Evolutionary conservation across 2,329 filamentous ascomycete genomes (phyloP).

Genomic region (Juglanconis sp.): DNA sequence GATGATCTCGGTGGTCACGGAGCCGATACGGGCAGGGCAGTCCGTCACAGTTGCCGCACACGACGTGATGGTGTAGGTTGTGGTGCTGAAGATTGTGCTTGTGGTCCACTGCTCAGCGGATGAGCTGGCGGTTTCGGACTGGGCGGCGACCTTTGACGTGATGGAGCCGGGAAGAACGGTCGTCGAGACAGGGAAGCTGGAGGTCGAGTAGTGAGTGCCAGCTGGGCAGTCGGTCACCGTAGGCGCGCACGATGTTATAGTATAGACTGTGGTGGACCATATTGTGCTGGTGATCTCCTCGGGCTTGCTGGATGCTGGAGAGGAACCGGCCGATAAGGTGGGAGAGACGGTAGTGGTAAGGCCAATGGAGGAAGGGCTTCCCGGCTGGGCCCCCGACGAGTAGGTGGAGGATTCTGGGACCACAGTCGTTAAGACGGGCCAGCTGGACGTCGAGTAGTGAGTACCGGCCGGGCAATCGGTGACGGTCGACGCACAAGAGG

Average conservation of each 20-base stretch:
- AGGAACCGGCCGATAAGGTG: constrained; percentile 22
- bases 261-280: constrained; percentile 11
- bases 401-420: not conserved
- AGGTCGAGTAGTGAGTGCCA: constrained; percentile 30
- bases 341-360: constrained; percentile 22
- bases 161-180: constrained; percentile 29
- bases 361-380: not conserved
- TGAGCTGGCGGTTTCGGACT: not conserved
- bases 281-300: constrained; percentile 10
- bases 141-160: not conserved
- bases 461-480: constrained; percentile 37
- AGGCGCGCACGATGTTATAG: constrained; percentile 12
- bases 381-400: not conserved
- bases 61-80: constrained; percentile 52
- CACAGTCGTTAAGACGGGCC: not conserved
- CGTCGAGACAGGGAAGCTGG: constrained; percentile 32
- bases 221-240: constrained; percentile 17
- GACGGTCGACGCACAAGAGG: constrained; percentile 28
- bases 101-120: constrained; percentile 23
- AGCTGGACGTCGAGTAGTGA: not conserved
- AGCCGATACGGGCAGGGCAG: constrained; percentile 33
- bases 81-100: constrained; percentile 39
- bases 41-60: constrained; percentile 43
- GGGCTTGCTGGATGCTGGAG: not conserved
- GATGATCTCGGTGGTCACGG: constrained; percentile 38